Evolutionary conservation across 164 flowering plant species (phyloP), one percentile per base, ranked within the genome.

Genomic region (Tetrastigma voinierianum): DNA sequence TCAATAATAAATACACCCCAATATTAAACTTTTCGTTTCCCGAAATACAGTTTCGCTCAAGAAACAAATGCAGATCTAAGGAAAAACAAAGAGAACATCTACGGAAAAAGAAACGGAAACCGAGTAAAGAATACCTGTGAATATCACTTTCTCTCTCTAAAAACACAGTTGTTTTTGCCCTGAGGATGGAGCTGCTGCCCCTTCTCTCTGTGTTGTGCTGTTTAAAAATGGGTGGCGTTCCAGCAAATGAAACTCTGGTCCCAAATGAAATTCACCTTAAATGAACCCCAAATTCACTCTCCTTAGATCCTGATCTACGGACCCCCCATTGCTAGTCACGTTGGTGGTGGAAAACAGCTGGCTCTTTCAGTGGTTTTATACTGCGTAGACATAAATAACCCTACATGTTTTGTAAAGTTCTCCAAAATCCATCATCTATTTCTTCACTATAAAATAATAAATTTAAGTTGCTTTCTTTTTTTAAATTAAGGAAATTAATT

Each of bases 271-370:
- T 78, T 58, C 74, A 58, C 12, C 54, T 66, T 54, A 76, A 80
- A 81, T 77, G 72, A 72, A 74, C 72, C 78, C 60, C 81, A 77
- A 76, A 73, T 69, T 66, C 54, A 44, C 32, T 62, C 23, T 67
- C 12, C 19, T 13, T 4, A 8, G 9, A 75, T 81, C 81, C 44
- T 20, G 20, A 66, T 70, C 68, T 15, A 56, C 76, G 71, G 82
- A 55, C 72, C 64, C n/a, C n/a, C 65, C 69, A 70, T 65, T 25
- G 21, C 49, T 24, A 61, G 56, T 65, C 71, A 61, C 61, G 51
- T 21, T 68, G 19, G 40, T 70, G 56, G 49, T 66, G 76, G 70
- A 64, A 32, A 45, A 77, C 76, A 77, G 74, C 78, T 80, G 76
- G 72, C 58, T 71, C 54, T 71, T 57, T 73, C 62, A 43, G 68